Evolutionary conservation across 2,329 filamentous ascomycete species (phyloP).

Genomic region (Aspergillus viridinutans): DNA sequence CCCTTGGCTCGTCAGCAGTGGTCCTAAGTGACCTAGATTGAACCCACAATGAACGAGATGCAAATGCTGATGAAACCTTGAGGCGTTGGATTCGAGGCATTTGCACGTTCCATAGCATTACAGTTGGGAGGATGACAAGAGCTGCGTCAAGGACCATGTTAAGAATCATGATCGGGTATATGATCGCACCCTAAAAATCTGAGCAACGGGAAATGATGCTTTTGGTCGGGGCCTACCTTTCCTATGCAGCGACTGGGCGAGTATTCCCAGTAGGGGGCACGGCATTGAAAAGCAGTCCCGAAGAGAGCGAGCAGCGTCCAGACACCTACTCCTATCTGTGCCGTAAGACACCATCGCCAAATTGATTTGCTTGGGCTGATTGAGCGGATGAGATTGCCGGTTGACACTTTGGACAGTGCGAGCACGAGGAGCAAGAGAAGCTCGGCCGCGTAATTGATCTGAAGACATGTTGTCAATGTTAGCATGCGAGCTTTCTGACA

Average conservation of each 20-base stretch:
- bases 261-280: slow-evolving; percentile 1
- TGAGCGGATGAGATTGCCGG: not conserved
- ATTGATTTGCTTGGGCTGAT: not conserved
- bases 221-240: not conserved
- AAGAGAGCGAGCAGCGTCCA: slow-evolving; percentile 13
- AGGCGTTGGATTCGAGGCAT: slow-evolving; percentile 5
- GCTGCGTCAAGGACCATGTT: slow-evolving; percentile 6
- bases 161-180: slow-evolving; percentile 7
- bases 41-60: slow-evolving; percentile 1
- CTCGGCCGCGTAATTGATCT: not conserved
- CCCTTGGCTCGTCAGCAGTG: not conserved
- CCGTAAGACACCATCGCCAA: not conserved
- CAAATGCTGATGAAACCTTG: slow-evolving; percentile 1
- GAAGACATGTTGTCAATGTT: not conserved
- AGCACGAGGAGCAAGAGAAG: not conserved
- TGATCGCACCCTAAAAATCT: slow-evolving; percentile 9
- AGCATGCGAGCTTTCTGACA: not conserved
- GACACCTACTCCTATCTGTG: not conserved
- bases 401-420: not conserved
- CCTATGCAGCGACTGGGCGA: not conserved
- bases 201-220: not conserved
- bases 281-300: slow-evolving; percentile 13
- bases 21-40: not conserved
- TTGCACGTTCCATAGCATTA: slow-evolving; percentile 12
- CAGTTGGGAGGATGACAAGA: slow-evolving; percentile 3